Evolutionary conservation across 2,329 filamentous ascomycete genomes (phyloP), one percentile per base, ranked within the genome.

Genomic region (Pseudocercospora cruenta): DNA sequence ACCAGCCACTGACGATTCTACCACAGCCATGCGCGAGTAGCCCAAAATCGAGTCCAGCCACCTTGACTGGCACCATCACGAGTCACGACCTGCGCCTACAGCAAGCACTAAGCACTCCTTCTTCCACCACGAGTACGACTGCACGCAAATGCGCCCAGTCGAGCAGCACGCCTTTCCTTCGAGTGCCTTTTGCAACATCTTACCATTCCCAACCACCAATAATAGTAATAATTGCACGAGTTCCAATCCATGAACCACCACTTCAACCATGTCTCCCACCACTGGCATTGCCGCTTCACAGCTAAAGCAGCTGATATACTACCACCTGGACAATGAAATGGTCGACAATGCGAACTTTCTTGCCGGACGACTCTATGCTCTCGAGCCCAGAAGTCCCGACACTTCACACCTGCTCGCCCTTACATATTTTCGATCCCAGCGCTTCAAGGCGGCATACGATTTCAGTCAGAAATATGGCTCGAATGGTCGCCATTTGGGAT

Each of bases 331-430:
- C 83, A 96, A 97, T 77, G 90, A 93, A 75, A 88, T 94, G 43
- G 86, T 91, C 76, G 89, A 94, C 63, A 98, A 96, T 77, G 95
- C 95, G 64, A 88, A 97, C 49, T 99, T 99, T 81, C 92, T 97
- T 68, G 91, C 95, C 67, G 92, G 94, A 75, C 89, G 95, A 70
- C 87, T 97, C 21, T 86, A 89, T 68, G 94, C 93, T 59, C 91
- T 94, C 73, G 94, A 98, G 74, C 88, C 91, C 24, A 89, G 91
- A 73, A 91, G 90, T 21, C 85, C 87, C 65, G 95, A 99, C 79
- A 90, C 92, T 31, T 85, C 88, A 54, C 94, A 96, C 77, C 87
- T 99, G 12, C 83, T 97, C 57, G 88, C 94, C 14, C 87, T 96
- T 54, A 96, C 93, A 76, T 90, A 97, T 79, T 86, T 95, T 60